Evolutionary conservation across 306 rosid genomes (phyloP).

Genomic region (Begonia fuchsioides): DNA sequence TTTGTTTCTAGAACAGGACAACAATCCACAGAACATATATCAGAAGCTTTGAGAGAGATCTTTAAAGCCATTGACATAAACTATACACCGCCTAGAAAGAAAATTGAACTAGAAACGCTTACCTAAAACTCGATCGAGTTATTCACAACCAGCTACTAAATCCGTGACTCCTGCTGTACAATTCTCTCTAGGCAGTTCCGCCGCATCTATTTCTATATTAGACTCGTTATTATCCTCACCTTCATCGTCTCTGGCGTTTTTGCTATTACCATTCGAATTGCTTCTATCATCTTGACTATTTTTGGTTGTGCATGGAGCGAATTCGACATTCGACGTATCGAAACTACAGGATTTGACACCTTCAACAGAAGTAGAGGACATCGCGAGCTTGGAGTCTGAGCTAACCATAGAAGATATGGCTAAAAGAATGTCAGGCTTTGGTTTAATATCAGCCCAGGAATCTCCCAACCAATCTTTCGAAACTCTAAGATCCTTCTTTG

Average conservation of each 20-base stretch:
- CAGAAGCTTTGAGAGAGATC: no score
- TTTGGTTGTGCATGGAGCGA: slow-evolving; percentile 19
- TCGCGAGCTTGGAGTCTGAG: slow-evolving; percentile 23
- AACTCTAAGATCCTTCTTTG: slow-evolving; percentile 57
- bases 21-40: no score
- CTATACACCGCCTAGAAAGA: no score
- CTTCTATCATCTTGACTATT: slow-evolving; percentile 20
- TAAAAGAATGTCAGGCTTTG: slow-evolving; percentile 49
- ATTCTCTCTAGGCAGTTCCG: slow-evolving; percentile 22
- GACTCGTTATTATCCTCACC: slow-evolving; percentile 13
- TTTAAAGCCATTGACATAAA: no score
- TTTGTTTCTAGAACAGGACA: no score
- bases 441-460: slow-evolving; percentile 47
- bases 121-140: no score
- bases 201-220: slow-evolving; percentile 17
- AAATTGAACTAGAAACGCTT: no score
- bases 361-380: slow-evolving; percentile 24
- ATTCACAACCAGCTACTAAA: not conserved
- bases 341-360: slow-evolving; percentile 26
- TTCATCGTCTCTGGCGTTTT: slow-evolving; percentile 14
- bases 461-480: slow-evolving; percentile 89
- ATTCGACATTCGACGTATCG: slow-evolving; percentile 21
- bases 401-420: slow-evolving; percentile 23
- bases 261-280: slow-evolving; percentile 9
- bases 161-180: slow-evolving; percentile 4